These are phyloP conservation scores for Stemphylium lycopersici DNA, from an alignment of 2,329 filamentous ascomycete genomes.

Conservation along the genomic window DNA sequence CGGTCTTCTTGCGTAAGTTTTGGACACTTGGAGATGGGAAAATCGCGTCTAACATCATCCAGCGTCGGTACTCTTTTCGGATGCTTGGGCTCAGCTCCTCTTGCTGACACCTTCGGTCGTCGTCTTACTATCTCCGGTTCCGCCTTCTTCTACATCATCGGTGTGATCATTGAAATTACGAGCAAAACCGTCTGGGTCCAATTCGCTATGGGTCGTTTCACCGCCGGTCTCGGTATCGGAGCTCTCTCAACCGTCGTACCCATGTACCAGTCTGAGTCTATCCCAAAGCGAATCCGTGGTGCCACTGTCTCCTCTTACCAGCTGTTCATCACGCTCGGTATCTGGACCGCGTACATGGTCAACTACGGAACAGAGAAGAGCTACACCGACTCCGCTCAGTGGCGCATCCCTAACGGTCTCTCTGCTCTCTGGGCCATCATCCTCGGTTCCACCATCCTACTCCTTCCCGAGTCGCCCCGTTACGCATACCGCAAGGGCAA, in stretches of 20 bases:
- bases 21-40: background rate
- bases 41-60: slow-evolving; percentile 9
- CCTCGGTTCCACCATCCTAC: slow-evolving; percentile 59
- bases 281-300: slow-evolving; percentile 68
- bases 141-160: slow-evolving; percentile 67
- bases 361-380: slow-evolving; percentile 66
- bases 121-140: slow-evolving; percentile 66
- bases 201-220: slow-evolving; percentile 66
- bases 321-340: slow-evolving; percentile 72
- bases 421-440: slow-evolving; percentile 63
- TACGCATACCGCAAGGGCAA: slow-evolving; percentile 63
- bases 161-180: slow-evolving; percentile 70
- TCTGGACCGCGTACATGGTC: slow-evolving; percentile 59
- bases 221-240: slow-evolving; percentile 70
- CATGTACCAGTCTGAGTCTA: slow-evolving; percentile 71
- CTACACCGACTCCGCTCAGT: slow-evolving; percentile 58
- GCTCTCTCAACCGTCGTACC: slow-evolving; percentile 63
- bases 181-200: slow-evolving; percentile 65
- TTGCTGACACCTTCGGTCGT: slow-evolving; percentile 67
- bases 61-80: slow-evolving; percentile 75
- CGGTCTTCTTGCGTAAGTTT: slow-evolving; percentile 42
- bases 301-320: slow-evolving; percentile 69
- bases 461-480: slow-evolving; percentile 64
- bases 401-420: slow-evolving; percentile 69
- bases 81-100: slow-evolving; percentile 62